phyloP scores from a whole-genome alignment of 495 filamentous ascomycete genomes.

The Hypoxylon rickii region DNA sequence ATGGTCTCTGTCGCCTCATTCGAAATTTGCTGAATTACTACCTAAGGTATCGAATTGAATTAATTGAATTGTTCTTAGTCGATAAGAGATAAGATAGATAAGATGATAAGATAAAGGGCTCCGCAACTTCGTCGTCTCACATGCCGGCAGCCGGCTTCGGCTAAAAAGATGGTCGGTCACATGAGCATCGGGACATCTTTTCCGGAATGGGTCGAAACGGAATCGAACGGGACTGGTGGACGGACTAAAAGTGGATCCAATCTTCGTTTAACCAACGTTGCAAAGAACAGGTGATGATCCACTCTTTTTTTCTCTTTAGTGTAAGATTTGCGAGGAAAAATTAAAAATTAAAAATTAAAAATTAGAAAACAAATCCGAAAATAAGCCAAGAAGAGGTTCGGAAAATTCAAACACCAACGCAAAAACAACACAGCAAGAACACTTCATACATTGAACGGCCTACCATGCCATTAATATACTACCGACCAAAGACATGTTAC shows the following conservation, averaged over 20 bases:
- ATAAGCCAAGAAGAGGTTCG: too few relatives aligned
- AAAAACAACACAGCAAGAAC: too few relatives aligned
- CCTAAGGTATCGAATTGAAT: not conserved
- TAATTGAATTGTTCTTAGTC: not conserved
- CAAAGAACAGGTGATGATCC: too few relatives aligned
- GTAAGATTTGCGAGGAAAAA: too few relatives aligned
- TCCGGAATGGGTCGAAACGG: conserved; percentile 18
- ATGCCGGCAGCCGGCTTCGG: conserved; percentile 34
- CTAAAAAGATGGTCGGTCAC: conserved; percentile 29
- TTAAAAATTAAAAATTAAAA: too few relatives aligned
- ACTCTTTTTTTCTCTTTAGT: too few relatives aligned
- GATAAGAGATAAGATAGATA: conserved; percentile 17
- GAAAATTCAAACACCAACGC: too few relatives aligned
- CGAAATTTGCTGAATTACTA: not conserved
- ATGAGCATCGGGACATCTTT: conserved; percentile 34
- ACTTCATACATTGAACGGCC: too few relatives aligned
- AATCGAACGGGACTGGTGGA: conserved; percentile 8
- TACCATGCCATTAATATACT: conserved; percentile 14
- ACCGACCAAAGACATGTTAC: conserved; percentile 9
- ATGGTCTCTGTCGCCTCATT: not conserved
- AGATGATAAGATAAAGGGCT: conserved; percentile 30
- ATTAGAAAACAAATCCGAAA: too few relatives aligned
- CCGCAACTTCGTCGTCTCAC: not conserved
- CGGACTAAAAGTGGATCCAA: not conserved
- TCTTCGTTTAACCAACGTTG: conserved; percentile 17